Base-by-base conservation (phyloP, 768 basidiomycete genomes). In the Suillus alpinus region DNA sequence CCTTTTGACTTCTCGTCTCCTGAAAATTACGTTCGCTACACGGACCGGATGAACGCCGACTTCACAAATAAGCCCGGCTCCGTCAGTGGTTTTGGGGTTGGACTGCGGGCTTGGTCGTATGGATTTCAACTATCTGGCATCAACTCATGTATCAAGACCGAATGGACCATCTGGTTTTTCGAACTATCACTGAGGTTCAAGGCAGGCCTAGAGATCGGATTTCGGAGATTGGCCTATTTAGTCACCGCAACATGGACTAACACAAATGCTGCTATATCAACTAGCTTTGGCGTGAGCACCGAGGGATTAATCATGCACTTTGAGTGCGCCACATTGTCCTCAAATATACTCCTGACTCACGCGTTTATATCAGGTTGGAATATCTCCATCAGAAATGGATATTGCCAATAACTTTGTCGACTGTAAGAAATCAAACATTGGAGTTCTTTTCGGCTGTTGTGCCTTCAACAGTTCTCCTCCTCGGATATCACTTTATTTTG, bases 351-450 rank as follows among this genome's bases (percentile, higher is more conserved):
- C 44, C 59, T 62, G 58, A 69, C 62, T 66, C 63, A 61, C 56
- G 20, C 47, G 26, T 39, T 57, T 63, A 59, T 56, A 61, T 31
- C 63, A 89, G 88, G 60, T 68, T 84, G 51, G 71, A 76, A 37
- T 84, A 87, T 68, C 71, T 85, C 57, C 82, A 84, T 62, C 87
- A 88, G 68, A 77, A 77, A 62, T 72, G 88, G 59, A 72, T 78
- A 14, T 57, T 89, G 12, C 89, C 89, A 10, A 79, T 90, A 39
- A 67, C 81, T 16, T 75, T 90, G 55, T 82, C 87, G 0, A 72
- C 78, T 34, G 79, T 85, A 47, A 76, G 72, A 53, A 77, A 84
- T 67, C 66, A 75, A n/a, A 61, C 62, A 0, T 64, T 87, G 46
- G 84, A 82, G 0, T 70, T 86, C 18, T 83, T 79, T 66, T 78